Base-by-base conservation (phyloP, 257 asterid species). In the Ballota nigra region DNA sequence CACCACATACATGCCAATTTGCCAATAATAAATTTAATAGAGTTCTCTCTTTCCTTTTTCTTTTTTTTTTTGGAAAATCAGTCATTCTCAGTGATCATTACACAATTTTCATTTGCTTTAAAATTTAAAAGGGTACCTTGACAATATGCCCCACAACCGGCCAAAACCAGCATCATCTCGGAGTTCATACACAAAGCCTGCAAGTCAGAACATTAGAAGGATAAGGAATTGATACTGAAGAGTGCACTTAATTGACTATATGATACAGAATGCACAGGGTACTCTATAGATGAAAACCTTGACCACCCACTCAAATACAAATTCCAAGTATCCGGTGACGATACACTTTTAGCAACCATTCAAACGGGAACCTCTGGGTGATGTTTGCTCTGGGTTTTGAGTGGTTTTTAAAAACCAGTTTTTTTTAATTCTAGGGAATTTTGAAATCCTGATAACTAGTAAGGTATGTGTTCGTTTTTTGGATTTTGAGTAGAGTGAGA, bases 121-220 rank as follows among this genome's bases (percentile, higher is more conserved):
- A 10, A 64, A 73, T 15, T 18, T 34, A 84, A 60, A 78, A 38
- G 13, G 23, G 69, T 82, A 94, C 99, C 99, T 94, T 60, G 99
- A 85, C 84, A 91, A 75, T 71, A 94, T 81, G 69, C 97, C 97
- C 97, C 97, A 91, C 72, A 94, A 73, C 45, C 96, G 90, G 82
- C 96, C 90, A 83, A 91, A 80, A 45, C 90, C 96, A 69, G 79
- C 80, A 84, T 87, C 98, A 85, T 94, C 99, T 78, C 97, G 91
- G 53, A 91, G 75, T 76, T 94, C 97, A 86, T 66, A 82, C 62
- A 72, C 83, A 77, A 91, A 86, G 66, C 91, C 99, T 94, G 73
- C 61, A 74, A 68, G 66, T 59, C 63, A 29, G 60, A 70, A 36
- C 49, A 78, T 67, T 18, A 72, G 43, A 61, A 69, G 34, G 24